Percentiles rank a stretch among this genome's conserved stretches.
These are phyloP conservation scores for Chaetomidium leptoderma DNA, from an alignment of 495 filamentous ascomycete species.

Conservation along the genomic window DNA sequence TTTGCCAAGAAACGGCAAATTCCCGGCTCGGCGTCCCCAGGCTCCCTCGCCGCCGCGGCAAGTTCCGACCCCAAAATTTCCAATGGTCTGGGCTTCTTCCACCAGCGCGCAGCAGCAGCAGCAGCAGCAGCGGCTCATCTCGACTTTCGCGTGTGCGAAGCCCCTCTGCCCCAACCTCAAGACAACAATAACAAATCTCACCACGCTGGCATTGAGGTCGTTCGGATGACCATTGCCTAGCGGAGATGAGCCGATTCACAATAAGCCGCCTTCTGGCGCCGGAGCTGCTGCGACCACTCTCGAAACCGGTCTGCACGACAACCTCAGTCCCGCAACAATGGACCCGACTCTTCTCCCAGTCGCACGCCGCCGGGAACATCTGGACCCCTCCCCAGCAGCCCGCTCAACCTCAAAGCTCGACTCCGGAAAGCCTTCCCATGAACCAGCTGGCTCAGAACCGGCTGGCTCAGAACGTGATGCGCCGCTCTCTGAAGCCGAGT, in stretches of 20 bases:
- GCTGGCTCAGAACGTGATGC: constrained; percentile 9
- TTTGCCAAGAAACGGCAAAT: constrained; percentile 27
- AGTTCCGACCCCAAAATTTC: constrained; percentile 24
- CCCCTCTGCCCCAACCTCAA: neutral
- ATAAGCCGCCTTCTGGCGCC: constrained; percentile 46
- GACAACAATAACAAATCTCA: neutral
- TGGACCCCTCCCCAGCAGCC: constrained; percentile 6
- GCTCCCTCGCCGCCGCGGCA: neutral
- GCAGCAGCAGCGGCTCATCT: neutral
- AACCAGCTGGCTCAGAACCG: constrained; percentile 4
- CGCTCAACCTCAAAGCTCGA: no score
- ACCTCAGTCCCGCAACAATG: constrained; percentile 34
- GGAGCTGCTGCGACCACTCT: constrained; percentile 30
- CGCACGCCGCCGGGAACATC: constrained; percentile 8
- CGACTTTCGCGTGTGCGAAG: neutral
- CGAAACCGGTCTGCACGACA: constrained; percentile 23
- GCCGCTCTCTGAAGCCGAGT: neutral
- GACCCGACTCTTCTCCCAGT: constrained; percentile 44
- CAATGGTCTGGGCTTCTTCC: neutral
- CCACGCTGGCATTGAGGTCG: neutral
- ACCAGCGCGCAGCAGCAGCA: neutral
- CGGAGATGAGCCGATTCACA: constrained; percentile 41
- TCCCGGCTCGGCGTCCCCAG: constrained; percentile 18
- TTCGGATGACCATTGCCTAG: constrained; percentile 11
- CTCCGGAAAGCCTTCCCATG: constrained; percentile 2